Evolutionary conservation across 176 grass and related monocot species (phyloP), one percentile per base, ranked within the genome.

Genomic region (Poa pratensis): DNA sequence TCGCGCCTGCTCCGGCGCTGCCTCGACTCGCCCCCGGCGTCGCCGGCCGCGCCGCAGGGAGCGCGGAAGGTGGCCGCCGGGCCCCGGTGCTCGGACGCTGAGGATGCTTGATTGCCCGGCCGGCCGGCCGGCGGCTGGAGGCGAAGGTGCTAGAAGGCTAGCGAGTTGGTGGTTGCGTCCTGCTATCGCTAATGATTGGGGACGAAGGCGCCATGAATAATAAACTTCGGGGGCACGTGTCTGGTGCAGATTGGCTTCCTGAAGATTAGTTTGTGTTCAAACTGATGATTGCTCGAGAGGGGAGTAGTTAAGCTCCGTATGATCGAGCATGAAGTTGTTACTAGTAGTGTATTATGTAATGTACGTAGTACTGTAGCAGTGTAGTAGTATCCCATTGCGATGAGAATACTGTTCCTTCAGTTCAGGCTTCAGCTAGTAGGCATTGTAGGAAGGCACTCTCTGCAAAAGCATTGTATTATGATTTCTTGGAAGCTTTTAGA

Each of bases 1-100:
- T 81, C 81, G 20, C 79, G 89, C 34, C 69, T 93, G 82, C 88
- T 96, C 78, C 81, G 90, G 0, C 90, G 91, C 10, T 92, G 86
- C 88, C 89, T 96, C 71, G 86, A 91, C 83, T 93, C 91, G n/a
- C 84, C 94, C 7, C 88, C 85, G 4, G 48, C 63, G 66, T 90
- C 88, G 1, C 85, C 89, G 0, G 61, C 92, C 1, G 76, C 77
- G 14, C 11, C 78, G 17, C 87, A 77, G 1, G 76, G 83, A 2
- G 40, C 40, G 40, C 60, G 74, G 28, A 80, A 92, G 59, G 88
- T 93, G 8, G 77, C 80, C 13, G 83, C 83, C 3, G 88, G 84
- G 20, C 51, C 68, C 5, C 39, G 84, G 2, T 32, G 80, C 67
- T 8, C 58, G 26, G 60, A 80, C 69, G 89, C 17, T 3, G 59